Base-by-base conservation (phyloP, 192 early-diverging fungal genomes). In the Entomortierella lignicola region DNA sequence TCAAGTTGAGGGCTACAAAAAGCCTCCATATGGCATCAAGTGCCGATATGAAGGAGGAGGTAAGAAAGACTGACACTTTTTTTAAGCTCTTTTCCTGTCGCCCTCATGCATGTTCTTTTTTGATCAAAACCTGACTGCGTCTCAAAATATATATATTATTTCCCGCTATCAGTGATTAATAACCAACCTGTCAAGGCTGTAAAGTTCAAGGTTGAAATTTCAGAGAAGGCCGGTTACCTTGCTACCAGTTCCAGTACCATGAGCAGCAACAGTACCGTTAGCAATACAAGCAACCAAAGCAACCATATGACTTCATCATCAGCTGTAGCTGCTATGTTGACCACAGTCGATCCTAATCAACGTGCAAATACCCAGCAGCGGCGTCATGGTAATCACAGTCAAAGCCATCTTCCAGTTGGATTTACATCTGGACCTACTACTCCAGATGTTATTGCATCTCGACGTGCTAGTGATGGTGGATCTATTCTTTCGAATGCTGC, bases 161-260 rank as follows among this genome's bases (percentile, higher is more conserved):
- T n/a, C n/a, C n/a, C n/a, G 7, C 11, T 54, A 10, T 5, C 37
- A 77, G 74, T 70, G 1, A 65, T 79, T 8, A 55, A 66, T 23
- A 54, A 55, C 4, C 75, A 79, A 13, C 39, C 42, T 3, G 67
- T 32, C 0, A 79, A 79, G 42, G 51, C 75, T 2, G 75, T 79
- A 48, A 79, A 79, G 62, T 79, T 79, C 63, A 79, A 79, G 60
- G 60, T 79, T 23, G 75, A 79, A 26, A 58, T 79, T 23, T 31
- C 41, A 1, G 75, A 79, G 42, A 79, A 70, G 21, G 15, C 62
- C 0, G 62, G 55, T 0, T 66, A 58, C 51, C 23, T 79, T 8
- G 41, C 44, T 18, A 53, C 72, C 8, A 62, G 64, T 21, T 21
- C 65, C 2, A 67, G 60, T 26, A 53, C 6, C 27, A 26, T 51